Evolutionary conservation across 192 early-diverging fungal species (phyloP).

Genomic region (Thamnidium elegans): DNA sequence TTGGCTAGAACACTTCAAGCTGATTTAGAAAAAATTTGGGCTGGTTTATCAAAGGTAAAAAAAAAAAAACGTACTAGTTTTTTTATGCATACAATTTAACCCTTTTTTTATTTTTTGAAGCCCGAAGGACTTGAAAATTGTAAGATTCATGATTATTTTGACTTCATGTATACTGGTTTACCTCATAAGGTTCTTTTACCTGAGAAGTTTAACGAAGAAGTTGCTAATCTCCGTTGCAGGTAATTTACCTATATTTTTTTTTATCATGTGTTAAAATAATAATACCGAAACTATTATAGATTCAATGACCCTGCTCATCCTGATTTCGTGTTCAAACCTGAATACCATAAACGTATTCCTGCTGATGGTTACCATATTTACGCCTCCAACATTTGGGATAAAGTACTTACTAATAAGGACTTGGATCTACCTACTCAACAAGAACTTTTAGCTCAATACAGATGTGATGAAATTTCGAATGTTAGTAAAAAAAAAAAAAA

Average conservation of each 20-base stretch:
- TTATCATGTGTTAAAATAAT: neutral
- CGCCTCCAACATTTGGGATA: slow-evolving; percentile 92
- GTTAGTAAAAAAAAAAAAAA: slow-evolving; percentile 19
- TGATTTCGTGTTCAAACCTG: slow-evolving; percentile 81
- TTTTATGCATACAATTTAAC: neutral
- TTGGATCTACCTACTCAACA: slow-evolving; percentile 98
- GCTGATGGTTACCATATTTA: slow-evolving; percentile 95
- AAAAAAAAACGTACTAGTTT: neutral
- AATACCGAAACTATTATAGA: slow-evolving; percentile 21
- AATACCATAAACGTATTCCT: slow-evolving; percentile 89
- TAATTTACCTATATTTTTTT: slow-evolving; percentile 20
- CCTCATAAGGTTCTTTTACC: slow-evolving; percentile 88
- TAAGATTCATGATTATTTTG: slow-evolving; percentile 84
- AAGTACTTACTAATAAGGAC: slow-evolving; percentile 92
- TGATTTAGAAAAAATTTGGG: slow-evolving; percentile 93
- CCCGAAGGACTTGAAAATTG: slow-evolving; percentile 79
- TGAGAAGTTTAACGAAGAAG: slow-evolving; percentile 75
- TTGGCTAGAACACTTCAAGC: slow-evolving; percentile 71
- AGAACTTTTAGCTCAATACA: slow-evolving; percentile 94
- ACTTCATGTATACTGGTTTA: slow-evolving; percentile 84
- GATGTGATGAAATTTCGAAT: slow-evolving; percentile 94
- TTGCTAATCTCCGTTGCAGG: slow-evolving; percentile 62
- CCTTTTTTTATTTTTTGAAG: slow-evolving; percentile 31
- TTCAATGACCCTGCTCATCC: slow-evolving; percentile 67
- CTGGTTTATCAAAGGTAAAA: slow-evolving; percentile 68